These are phyloP conservation scores for Stemphylium beticola DNA, from an alignment of 2,329 filamentous ascomycete species.

Conservation along the genomic window DNA sequence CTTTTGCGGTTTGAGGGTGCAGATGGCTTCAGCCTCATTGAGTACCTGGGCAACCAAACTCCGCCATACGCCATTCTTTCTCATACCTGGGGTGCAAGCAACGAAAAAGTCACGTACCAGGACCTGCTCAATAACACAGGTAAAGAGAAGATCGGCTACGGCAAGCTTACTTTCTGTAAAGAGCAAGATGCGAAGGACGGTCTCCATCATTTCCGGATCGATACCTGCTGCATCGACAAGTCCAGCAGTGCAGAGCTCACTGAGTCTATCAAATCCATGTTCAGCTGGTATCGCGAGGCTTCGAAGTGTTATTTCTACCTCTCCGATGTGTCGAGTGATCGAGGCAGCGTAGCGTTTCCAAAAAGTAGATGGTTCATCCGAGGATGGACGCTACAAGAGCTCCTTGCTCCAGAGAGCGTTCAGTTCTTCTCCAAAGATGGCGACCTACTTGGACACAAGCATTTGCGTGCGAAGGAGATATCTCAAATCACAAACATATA, in stretches of 20 bases:
- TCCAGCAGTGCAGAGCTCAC: background rate
- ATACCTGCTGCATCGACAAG: constrained; percentile 1
- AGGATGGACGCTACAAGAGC: constrained; percentile 13
- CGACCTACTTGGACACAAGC: constrained; percentile 10
- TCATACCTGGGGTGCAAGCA: background rate
- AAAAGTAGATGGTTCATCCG: constrained; percentile 15
- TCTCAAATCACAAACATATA: background rate
- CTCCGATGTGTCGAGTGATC: constrained; percentile 4
- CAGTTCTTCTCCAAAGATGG: constrained; percentile 22
- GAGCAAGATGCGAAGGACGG: background rate
- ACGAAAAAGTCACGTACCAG: background rate
- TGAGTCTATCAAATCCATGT: background rate
- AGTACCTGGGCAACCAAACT: background rate
- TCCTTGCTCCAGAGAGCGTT: constrained; percentile 22
- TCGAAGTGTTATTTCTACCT: background rate
- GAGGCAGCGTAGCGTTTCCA: background rate
- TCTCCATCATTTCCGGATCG: background rate
- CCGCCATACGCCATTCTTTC: constrained; percentile 1
- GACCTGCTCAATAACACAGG: background rate
- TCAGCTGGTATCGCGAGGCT: background rate
- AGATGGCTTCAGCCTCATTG: constrained; percentile 2
- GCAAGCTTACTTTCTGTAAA: background rate
- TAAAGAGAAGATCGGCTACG: background rate
- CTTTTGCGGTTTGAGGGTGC: constrained; percentile 4
- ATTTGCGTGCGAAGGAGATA: constrained; percentile 4